Conservation (phyloP, 2,329 filamentous ascomycete genomes). For the Colletotrichum sp. region DNA sequence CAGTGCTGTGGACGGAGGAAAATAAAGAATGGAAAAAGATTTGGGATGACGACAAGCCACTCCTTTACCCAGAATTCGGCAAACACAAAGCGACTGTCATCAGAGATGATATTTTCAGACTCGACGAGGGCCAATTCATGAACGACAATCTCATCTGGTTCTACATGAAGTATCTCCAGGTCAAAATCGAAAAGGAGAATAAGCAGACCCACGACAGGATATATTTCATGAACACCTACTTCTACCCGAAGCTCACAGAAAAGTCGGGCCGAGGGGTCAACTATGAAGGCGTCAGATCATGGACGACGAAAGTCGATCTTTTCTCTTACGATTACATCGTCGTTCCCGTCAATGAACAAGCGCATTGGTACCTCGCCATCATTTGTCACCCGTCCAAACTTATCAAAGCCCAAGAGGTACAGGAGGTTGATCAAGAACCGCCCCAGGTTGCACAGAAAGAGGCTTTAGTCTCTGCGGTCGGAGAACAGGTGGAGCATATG, state of each 20-base stretch:
- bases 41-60: slow-evolving; percentile 57
- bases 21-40: slow-evolving; percentile 56
- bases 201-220: slow-evolving; percentile 67
- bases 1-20: slow-evolving; percentile 52
- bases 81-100: slow-evolving; percentile 70
- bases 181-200: slow-evolving; percentile 58
- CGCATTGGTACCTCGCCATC: slow-evolving; percentile 94
- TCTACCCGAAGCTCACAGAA: slow-evolving; percentile 79
- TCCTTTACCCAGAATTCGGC: slow-evolving; percentile 65
- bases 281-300: slow-evolving; percentile 83
- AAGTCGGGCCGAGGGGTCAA: slow-evolving; percentile 68
- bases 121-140: slow-evolving; percentile 85
- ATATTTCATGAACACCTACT: slow-evolving; percentile 93
- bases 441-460: slow-evolving; percentile 14
- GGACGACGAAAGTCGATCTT: slow-evolving; percentile 86
- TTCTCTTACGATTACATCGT: slow-evolving; percentile 88
- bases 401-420: slow-evolving; percentile 32
- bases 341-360: slow-evolving; percentile 86
- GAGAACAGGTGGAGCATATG: slow-evolving; percentile 2
- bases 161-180: slow-evolving; percentile 78
- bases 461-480: background rate
- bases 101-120: slow-evolving; percentile 73
- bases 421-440: background rate
- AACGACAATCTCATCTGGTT: slow-evolving; percentile 95
- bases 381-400: slow-evolving; percentile 86